phyloP scores from a whole-genome alignment of 768 basidiomycete species.

The Leccinum barrowsii region DNA sequence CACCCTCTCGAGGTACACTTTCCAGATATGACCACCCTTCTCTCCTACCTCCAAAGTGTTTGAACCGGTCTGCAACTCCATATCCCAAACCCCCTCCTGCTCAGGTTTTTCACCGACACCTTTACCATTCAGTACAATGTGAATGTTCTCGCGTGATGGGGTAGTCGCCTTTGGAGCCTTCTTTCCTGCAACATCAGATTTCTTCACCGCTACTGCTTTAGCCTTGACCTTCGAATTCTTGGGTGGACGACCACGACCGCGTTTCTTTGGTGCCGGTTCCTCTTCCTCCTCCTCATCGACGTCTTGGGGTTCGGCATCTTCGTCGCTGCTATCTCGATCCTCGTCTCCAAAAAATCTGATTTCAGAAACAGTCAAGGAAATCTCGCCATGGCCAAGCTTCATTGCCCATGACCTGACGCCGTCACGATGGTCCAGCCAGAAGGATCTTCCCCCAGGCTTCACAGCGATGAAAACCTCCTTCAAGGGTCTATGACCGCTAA shows the following conservation, averaged over 20 bases:
- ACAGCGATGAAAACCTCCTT: conserved; percentile 51
- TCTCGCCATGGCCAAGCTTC: conserved; percentile 56
- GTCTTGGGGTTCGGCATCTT: conserved; percentile 45
- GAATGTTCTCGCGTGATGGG: conserved; percentile 44
- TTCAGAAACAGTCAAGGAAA: conserved; percentile 49
- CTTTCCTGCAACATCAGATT: conserved; percentile 36
- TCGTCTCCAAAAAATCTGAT: conserved; percentile 54
- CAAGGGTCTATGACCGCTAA: conserved; percentile 42
- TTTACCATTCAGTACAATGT: conserved; percentile 62
- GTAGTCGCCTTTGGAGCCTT: conserved; percentile 41
- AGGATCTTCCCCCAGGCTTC: conserved; percentile 55
- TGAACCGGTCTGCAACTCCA: conserved; percentile 54
- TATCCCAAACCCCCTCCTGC: conserved; percentile 54
- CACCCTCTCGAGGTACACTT: conserved; percentile 57
- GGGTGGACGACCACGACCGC: conserved; percentile 37
- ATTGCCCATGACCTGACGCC: conserved; percentile 76
- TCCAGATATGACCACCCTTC: conserved; percentile 66
- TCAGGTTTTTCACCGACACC: conserved; percentile 44
- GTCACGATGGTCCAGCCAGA: conserved; percentile 61
- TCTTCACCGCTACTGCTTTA: conserved; percentile 32
- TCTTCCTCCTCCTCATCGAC: conserved; percentile 44
- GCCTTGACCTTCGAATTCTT: conserved; percentile 33
- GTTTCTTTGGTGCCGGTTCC: conserved; percentile 37
- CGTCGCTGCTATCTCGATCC: conserved; percentile 57
- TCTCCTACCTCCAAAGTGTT: conserved; percentile 73